Evolutionary conservation across 2,329 filamentous ascomycete genomes (phyloP).

Genomic region (Colletotrichum sansevieriae): DNA sequence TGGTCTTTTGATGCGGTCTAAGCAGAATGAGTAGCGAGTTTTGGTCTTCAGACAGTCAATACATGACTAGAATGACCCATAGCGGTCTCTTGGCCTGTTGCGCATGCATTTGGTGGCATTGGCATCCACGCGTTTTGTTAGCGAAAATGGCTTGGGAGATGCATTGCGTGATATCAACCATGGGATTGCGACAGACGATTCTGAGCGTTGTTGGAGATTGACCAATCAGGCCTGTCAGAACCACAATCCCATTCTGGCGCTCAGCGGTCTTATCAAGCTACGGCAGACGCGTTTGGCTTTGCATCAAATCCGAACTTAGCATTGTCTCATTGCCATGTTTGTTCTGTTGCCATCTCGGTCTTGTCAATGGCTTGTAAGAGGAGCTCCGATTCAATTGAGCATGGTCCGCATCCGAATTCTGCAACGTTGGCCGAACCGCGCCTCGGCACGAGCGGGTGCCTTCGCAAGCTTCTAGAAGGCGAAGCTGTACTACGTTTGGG

Average conservation of each 20-base stretch:
- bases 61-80: constrained; percentile 1
- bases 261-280: not conserved
- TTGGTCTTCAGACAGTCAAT: constrained; percentile 1
- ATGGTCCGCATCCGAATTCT: too few species aligned
- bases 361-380: not conserved
- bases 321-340: too few species aligned
- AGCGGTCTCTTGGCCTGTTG: not conserved
- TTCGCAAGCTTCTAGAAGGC: too few species aligned
- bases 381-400: too few species aligned
- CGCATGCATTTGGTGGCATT: not conserved
- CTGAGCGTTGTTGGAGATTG: not conserved
- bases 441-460: too few species aligned
- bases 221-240: constrained; percentile 28
- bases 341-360: not conserved
- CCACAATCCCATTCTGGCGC: not conserved
- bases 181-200: constrained; percentile 41
- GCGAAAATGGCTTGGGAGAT: constrained; percentile 19
- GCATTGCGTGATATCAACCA: constrained; percentile 41
- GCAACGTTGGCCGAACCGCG: too few species aligned
- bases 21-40: constrained; percentile 23
- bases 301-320: too few species aligned
- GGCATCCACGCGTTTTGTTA: constrained; percentile 2
- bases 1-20: constrained; percentile 6
- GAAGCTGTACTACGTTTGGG: too few species aligned
- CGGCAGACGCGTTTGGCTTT: not conserved